Evolutionary conservation across 768 basidiomycete species (phyloP), one percentile per base, ranked within the genome.

Genomic region (Leucogyrophana mollusca): DNA sequence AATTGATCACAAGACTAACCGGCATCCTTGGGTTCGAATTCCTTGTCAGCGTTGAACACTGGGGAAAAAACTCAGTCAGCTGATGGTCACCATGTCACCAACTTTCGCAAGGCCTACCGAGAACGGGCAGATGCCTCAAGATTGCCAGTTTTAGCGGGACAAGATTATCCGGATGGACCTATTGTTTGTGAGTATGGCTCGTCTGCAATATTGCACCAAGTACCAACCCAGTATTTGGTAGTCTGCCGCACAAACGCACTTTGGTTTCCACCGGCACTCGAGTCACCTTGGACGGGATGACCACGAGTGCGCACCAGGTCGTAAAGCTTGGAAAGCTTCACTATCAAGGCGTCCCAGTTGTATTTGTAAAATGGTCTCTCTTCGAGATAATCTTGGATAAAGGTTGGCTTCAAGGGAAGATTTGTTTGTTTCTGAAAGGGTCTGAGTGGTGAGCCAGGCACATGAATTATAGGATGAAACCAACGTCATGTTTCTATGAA

Each of bases 171-270:
- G 87, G 88, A 64, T 98, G 95, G 3, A 95, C 78, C 78, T 79
- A 20, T 33, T 17, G 32, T 56, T 37, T 52, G 55, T 51, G 6
- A 38, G 25, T 32, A 41, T 9, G 23, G 33, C 4, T 33, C 20
- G 20, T 45, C n/a, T 2, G 5, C 16, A 38, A 25, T 16, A 20
- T 34, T 40, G 32, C n/a, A 25, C 18, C 9, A 25, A n/a, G n/a
- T 14, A 57, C 65, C 42, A 61, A 90, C 95, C 96, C 96, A 99
- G 60, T 99, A 99, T 64, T 99, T 99, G 9, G 96, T 98, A 25
- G 96, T 99, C 67, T 96, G 94, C 33, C 96, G 71, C n/a, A 97
- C 90, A 59, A 99, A 99, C 2, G 95, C 96, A 55, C 90, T 96
- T 72, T 99, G 96, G 54, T 69, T 88, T 1, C 95, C 94, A 22